Base-by-base conservation (phyloP, 2,329 filamentous ascomycete genomes). In the Westerdykella sp. region DNA sequence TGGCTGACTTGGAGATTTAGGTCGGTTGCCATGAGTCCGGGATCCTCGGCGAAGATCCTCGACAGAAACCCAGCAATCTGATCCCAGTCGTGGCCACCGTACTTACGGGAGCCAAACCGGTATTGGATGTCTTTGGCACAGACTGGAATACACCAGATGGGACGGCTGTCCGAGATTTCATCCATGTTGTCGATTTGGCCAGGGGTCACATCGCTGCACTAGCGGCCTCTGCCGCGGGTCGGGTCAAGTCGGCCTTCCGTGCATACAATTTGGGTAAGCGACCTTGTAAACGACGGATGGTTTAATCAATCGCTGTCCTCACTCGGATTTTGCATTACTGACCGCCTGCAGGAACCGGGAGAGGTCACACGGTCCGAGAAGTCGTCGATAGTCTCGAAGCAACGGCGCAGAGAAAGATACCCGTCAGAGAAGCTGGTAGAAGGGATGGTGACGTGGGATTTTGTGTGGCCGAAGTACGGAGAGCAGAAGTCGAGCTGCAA, bases 131-230 rank as follows among this genome's bases (percentile, higher is more conserved):
- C 41, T 84, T 80, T 49, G 81, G 81, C 6, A 73, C 72, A 2
- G 79, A 85, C 60, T 85, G 80, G 74, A 73, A 80, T 43, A 84
- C 81, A 0, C 67, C 71, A 4, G 81, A 85, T 52, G 81, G 81
- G 13, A 84, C 81, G 0, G 79, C 80, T 1, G 73, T 84, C 34
- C 76, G 81, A 34, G 81, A 85, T 60, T 85, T 82, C 56, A 82
- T 84, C 49, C 81, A 84, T 51, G 81, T 84, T 31, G 76, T 74
- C 13, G 81, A 84, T 60, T 72, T 85, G 36, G 80, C 80, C 5
- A 70, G 76, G 34, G 81, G 78, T 4, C 81, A 85, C 61, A 73
- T 83, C 31, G 78, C 80, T 6, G 81, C 81, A 1, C 67, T 82
- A 42, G 56, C 62, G 6, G 63, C 65, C 21, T 62, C 60, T n/a